phyloP scores from a whole-genome alignment of 1,284 basidiomycete genomes.

The Moesziomyces sp. region DNA sequence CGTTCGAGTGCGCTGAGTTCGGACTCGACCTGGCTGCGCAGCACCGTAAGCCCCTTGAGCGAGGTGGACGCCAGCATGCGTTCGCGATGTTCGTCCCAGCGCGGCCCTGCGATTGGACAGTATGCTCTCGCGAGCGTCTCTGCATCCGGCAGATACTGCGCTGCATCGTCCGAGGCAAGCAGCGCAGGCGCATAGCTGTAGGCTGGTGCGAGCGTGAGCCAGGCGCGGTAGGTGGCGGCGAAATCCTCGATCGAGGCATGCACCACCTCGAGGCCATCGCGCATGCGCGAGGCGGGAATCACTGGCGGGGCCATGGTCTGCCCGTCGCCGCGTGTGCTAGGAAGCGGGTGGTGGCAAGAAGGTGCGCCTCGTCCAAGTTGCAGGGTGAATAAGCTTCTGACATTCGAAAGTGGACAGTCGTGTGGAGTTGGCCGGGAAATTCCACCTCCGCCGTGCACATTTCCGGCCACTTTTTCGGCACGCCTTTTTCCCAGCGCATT shows the following conservation, averaged over 20 bases:
- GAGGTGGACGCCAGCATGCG: constrained; percentile 34
- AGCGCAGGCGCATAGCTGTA: constrained; percentile 41
- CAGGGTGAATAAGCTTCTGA: too few relatives aligned
- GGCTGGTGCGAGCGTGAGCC: constrained; percentile 34
- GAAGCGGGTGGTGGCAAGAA: too few relatives aligned
- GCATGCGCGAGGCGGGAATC: constrained; percentile 37
- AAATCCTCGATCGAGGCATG: constrained; percentile 34
- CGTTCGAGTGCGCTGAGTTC: constrained; percentile 33
- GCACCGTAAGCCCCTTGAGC: constrained; percentile 38
- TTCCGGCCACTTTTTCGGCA: too few relatives aligned
- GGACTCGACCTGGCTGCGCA: constrained; percentile 35
- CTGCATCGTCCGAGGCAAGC: not conserved
- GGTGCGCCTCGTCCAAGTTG: too few relatives aligned
- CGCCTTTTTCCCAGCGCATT: too few relatives aligned
- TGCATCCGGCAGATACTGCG: constrained; percentile 10
- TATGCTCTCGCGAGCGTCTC: constrained; percentile 27
- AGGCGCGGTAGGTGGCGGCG: constrained; percentile 22
- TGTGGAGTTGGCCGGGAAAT: too few relatives aligned
- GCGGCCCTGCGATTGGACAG: constrained; percentile 36
- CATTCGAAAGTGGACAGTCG: too few relatives aligned
- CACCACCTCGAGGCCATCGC: constrained; percentile 28
- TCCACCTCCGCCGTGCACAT: too few relatives aligned
- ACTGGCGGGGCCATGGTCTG: constrained; percentile 18
- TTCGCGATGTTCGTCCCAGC: constrained; percentile 43
- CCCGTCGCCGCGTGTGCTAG: too few relatives aligned